A percentile compares a stretch with the other conserved stretches of the same genome.
These are phyloP conservation scores for Tinospora cordifolia DNA, from an alignment of 164 flowering plant species.

Conservation along the genomic window DNA sequence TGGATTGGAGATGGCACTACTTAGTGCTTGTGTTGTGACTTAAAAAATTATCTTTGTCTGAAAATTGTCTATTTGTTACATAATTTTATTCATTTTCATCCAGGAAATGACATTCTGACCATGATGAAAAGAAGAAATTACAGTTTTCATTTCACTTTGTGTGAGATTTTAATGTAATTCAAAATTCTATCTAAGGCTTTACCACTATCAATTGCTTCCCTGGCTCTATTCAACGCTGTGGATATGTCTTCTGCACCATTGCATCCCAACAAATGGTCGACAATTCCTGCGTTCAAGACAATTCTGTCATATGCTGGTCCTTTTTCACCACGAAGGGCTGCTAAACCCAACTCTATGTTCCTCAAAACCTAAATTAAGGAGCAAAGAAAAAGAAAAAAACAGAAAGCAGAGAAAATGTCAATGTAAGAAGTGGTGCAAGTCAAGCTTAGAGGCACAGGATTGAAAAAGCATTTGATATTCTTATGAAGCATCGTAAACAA, in stretches of 20 bases:
- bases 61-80: too few species aligned
- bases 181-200: constrained; percentile 62
- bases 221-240: constrained; percentile 76
- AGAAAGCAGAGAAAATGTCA: neutral
- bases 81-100: neutral
- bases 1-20: constrained; percentile 27
- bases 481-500: neutral
- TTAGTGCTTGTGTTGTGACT: neutral
- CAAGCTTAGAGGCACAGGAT: neutral
- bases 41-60: too few species aligned
- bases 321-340: constrained; percentile 80
- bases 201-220: constrained; percentile 95
- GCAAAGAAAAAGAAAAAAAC: neutral
- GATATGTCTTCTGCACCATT: constrained; percentile 74
- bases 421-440: too few species aligned
- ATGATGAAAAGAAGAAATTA: neutral
- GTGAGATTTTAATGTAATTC: constrained; percentile 67
- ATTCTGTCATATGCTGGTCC: constrained; percentile 97
- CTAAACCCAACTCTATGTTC: constrained; percentile 84
- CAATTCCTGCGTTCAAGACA: constrained; percentile 88
- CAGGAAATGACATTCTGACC: neutral
- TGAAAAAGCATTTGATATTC: neutral
- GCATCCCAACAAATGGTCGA: constrained; percentile 94
- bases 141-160: constrained; percentile 31
- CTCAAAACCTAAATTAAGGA: constrained; percentile 45